Conservation (phyloP, 2,329 filamentous ascomycete genomes). For the Ophiostoma himal-ulmi region DNA sequence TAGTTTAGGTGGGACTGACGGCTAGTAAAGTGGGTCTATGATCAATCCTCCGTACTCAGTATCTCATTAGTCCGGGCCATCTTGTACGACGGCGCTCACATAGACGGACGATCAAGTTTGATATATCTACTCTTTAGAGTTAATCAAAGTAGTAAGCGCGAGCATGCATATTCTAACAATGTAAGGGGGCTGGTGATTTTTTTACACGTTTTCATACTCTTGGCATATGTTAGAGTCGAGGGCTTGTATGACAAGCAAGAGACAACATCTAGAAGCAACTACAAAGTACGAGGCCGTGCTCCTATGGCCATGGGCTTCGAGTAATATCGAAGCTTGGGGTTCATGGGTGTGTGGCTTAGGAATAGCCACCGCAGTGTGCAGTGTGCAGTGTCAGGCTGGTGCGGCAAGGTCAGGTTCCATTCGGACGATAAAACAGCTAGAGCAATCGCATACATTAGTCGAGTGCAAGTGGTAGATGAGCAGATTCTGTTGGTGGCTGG, state of each 20-base stretch:
- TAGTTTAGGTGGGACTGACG: background rate
- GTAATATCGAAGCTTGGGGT: background rate
- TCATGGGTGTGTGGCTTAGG: background rate
- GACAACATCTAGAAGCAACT: no score
- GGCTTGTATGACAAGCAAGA: no score
- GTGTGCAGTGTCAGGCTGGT: background rate
- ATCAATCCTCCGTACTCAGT: no score
- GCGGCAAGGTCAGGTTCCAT: background rate
- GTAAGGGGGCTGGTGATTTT: no score
- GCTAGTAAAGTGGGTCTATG: background rate
- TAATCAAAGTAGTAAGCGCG: no score
- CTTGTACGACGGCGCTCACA: no score
- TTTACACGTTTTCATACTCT: no score
- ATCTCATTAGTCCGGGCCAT: no score
- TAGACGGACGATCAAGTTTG: no score
- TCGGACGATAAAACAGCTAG: background rate
- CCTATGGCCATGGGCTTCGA: background rate
- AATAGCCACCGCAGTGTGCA: background rate
- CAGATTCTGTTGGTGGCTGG: background rate
- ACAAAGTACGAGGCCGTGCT: background rate
- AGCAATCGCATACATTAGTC: background rate
- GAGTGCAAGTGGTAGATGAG: background rate
- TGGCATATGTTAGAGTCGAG: no score
- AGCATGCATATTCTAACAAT: no score
- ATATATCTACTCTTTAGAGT: no score